Evolutionary conservation across 2,329 filamentous ascomycete species (phyloP).

Genomic region (Escovopsis weberi): DNA sequence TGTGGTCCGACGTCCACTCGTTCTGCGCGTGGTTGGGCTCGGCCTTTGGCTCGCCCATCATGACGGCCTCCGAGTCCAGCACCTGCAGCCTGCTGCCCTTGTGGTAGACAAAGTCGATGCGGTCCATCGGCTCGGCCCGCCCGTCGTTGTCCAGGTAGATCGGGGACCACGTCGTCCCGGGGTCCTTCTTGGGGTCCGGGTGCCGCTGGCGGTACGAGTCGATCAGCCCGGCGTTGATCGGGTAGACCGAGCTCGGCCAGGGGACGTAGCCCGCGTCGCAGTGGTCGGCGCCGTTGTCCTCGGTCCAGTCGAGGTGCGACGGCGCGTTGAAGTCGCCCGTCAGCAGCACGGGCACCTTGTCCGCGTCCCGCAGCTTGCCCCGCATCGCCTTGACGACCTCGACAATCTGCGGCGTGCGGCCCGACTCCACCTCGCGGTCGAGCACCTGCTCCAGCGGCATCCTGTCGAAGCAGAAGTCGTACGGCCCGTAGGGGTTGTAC

Average conservation of each 20-base stretch:
- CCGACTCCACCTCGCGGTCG: conserved; percentile 19
- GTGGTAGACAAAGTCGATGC: conserved; percentile 29
- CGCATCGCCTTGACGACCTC: conserved; percentile 20
- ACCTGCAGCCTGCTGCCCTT: conserved; percentile 18
- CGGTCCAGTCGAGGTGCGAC: conserved; percentile 27
- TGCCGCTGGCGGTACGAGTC: conserved; percentile 25
- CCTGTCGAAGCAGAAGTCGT: conserved; percentile 26
- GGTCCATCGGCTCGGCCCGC: conserved; percentile 22
- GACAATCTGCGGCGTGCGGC: conserved; percentile 23
- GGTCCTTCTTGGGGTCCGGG: conserved; percentile 18
- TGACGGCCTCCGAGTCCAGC: conserved; percentile 14
- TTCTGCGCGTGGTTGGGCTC: conserved; percentile 21
- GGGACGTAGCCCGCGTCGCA: conserved; percentile 20
- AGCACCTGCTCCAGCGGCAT: conserved; percentile 19
- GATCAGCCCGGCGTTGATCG: conserved; percentile 20
- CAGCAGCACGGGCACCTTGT: conserved; percentile 21
- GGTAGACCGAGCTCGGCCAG: conserved; percentile 25
- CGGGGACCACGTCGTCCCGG: conserved; percentile 27
- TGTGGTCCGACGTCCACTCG: conserved; percentile 28
- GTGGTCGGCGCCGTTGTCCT: conserved; percentile 18
- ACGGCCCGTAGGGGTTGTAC: conserved; percentile 26
- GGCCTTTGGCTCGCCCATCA: conserved; percentile 20
- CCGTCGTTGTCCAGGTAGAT: conserved; percentile 19
- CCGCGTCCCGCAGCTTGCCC: conserved; percentile 15
- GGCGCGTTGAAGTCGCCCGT: conserved; percentile 29